phyloP scores from a whole-genome alignment of 129 eudicot genomes.

The Saussurea involucrata region DNA sequence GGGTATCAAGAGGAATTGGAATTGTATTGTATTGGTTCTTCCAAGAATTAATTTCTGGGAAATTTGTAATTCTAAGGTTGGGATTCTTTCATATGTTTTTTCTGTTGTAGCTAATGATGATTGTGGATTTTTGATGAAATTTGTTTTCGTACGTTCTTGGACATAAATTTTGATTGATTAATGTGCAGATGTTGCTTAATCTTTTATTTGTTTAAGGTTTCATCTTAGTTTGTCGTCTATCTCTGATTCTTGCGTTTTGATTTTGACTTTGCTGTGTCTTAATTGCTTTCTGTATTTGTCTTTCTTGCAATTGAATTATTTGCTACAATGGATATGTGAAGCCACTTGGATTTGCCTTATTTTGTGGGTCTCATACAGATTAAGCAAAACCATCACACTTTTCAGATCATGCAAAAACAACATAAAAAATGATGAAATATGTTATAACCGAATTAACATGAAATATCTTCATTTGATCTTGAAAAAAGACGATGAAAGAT shows the following conservation, averaged over 20 bases:
- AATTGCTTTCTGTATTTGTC: neutral
- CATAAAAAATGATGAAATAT: neutral
- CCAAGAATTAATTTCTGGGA: neutral
- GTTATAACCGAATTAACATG: neutral
- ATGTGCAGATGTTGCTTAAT: too few relatives aligned
- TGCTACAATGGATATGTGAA: too few relatives aligned
- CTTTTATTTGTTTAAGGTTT: neutral
- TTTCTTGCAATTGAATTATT: neutral
- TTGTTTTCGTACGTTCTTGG: neutral
- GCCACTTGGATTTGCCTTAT: neutral
- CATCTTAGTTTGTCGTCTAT: neutral
- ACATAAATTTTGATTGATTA: neutral
- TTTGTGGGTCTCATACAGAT: neutral
- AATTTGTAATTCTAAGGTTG: neutral
- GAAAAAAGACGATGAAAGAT: neutral
- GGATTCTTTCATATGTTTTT: neutral
- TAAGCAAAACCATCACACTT: neutral
- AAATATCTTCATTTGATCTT: neutral
- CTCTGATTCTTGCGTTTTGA: neutral
- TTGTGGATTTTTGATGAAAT: neutral
- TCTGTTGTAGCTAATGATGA: slow-evolving; percentile 4
- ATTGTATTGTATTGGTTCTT: neutral
- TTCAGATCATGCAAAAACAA: neutral
- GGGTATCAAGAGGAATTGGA: neutral
- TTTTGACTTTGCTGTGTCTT: neutral